These are phyloP conservation scores for Cladosporium sp. DNA, from an alignment of 2,329 filamentous ascomycete species.

Conservation along the genomic window DNA sequence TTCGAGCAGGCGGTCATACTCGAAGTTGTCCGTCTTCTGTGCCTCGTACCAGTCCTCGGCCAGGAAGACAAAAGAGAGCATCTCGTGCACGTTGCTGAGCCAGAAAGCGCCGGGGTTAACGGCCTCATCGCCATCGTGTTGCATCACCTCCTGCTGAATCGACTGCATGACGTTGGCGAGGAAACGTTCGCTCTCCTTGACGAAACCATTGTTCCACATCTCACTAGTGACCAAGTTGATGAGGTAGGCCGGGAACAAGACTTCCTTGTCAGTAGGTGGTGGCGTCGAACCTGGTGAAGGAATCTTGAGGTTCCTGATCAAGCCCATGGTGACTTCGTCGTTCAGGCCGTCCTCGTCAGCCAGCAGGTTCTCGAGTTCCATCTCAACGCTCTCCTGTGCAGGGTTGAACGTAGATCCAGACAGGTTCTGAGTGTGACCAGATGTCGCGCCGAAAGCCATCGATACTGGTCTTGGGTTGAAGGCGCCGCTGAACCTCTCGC, in stretches of 20 bases:
- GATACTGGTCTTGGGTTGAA: slow-evolving; percentile 95
- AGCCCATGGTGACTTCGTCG: slow-evolving; percentile 91
- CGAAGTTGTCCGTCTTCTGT: slow-evolving; percentile 98
- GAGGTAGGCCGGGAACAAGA: slow-evolving; percentile 95
- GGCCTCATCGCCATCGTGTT: slow-evolving; percentile 93
- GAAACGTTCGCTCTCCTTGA: slow-evolving; percentile 98
- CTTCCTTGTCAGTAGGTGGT: slow-evolving; percentile 94
- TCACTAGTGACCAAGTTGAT: slow-evolving; percentile 99
- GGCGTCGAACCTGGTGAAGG: slow-evolving; percentile 81
- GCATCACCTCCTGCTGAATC: slow-evolving; percentile 99
- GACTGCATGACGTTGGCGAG: slow-evolving; percentile 99
- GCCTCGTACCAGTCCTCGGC: slow-evolving; percentile 99
- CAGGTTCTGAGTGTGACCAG: slow-evolving; percentile 63
- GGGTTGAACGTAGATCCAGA: slow-evolving; percentile 74
- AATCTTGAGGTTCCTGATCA: slow-evolving; percentile 96
- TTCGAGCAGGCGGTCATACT: slow-evolving; percentile 94
- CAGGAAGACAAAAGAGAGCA: slow-evolving; percentile 98
- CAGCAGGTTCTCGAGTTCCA: slow-evolving; percentile 88
- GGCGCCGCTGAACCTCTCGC: slow-evolving; percentile 84
- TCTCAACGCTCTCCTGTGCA: slow-evolving; percentile 82
- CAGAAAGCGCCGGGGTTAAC: slow-evolving; percentile 98
- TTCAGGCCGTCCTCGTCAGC: slow-evolving; percentile 95
- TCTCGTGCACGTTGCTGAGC: slow-evolving; percentile 98
- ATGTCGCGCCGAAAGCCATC: slow-evolving; percentile 72
- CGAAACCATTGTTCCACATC: slow-evolving; percentile 99